Conservation (phyloP, 345 rosid species). For the Rhizophora mangle region DNA sequence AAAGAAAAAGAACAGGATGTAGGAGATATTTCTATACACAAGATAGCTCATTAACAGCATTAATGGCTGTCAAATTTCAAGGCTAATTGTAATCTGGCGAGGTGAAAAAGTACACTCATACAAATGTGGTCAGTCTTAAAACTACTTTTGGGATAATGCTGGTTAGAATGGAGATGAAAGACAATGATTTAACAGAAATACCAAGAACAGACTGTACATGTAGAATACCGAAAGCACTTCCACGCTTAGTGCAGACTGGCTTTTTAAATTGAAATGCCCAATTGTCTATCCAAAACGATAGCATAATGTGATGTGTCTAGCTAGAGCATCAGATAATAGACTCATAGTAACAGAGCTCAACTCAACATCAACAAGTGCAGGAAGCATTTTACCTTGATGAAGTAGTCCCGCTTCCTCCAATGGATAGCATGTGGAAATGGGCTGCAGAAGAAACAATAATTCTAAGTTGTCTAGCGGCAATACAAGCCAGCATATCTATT, state of each 20-base stretch:
- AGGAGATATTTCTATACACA: no score
- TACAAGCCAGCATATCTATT: conserved; percentile 1
- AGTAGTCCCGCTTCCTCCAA: conserved; percentile 38
- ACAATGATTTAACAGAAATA: not conserved
- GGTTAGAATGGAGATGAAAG: not conserved
- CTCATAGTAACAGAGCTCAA: not conserved
- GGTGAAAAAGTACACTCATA: no score
- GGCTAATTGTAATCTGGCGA: no score
- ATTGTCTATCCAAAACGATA: not conserved
- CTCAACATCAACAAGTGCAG: conserved; percentile 3
- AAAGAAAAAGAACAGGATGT: no score
- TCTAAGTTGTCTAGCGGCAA: conserved; percentile 5
- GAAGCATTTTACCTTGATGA: conserved; percentile 50
- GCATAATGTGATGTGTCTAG: not conserved
- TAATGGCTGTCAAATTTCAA: no score
- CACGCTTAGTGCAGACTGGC: not conserved
- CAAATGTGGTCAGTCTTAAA: no score
- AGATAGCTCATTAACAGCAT: no score
- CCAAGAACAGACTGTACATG: not conserved
- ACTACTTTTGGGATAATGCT: no score
- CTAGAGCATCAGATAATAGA: not conserved
- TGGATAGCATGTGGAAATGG: conserved; percentile 40
- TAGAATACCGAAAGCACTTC: not conserved
- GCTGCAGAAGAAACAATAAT: conserved; percentile 40
- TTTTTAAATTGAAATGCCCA: not conserved